Conservation (phyloP, 2,329 filamentous ascomycete species). For the Nemania sp. region DNA sequence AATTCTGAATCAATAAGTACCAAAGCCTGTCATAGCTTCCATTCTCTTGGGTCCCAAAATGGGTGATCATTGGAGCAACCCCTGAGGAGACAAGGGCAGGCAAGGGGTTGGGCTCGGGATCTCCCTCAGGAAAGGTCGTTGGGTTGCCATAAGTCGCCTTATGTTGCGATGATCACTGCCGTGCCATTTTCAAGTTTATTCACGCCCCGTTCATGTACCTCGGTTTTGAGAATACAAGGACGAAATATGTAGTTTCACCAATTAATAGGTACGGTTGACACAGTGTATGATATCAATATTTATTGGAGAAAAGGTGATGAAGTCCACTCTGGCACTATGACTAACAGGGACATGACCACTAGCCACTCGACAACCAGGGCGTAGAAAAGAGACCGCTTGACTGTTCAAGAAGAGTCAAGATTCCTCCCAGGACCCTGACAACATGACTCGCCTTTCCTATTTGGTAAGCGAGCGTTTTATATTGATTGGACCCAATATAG, state of each 20-base stretch:
- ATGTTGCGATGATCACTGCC: slow-evolving; percentile 1
- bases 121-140: slow-evolving; percentile 22
- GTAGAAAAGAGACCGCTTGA: not conserved
- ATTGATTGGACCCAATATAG: slow-evolving; percentile 10
- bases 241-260: not conserved
- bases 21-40: slow-evolving; percentile 35
- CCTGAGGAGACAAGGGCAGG: slow-evolving; percentile 30
- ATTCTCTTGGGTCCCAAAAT: slow-evolving; percentile 33
- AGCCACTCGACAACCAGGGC: not conserved
- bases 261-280: not conserved
- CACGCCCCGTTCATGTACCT: not conserved
- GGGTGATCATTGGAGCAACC: slow-evolving; percentile 36
- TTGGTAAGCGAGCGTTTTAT: slow-evolving; percentile 28
- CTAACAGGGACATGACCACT: not conserved
- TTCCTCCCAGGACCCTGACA: not conserved
- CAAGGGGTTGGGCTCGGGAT: slow-evolving; percentile 26
- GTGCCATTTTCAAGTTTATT: not conserved
- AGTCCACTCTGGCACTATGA: not conserved
- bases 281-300: not conserved
- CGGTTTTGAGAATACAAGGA: not conserved
- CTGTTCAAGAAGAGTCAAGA: slow-evolving; percentile 12
- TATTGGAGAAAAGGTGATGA: not conserved
- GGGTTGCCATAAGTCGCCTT: slow-evolving; percentile 17
- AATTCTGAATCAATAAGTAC: not conserved
- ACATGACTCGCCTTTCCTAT: slow-evolving; percentile 23